Base-by-base conservation (phyloP, 148 eudicot genomes). In the Silene uniflora region DNA sequence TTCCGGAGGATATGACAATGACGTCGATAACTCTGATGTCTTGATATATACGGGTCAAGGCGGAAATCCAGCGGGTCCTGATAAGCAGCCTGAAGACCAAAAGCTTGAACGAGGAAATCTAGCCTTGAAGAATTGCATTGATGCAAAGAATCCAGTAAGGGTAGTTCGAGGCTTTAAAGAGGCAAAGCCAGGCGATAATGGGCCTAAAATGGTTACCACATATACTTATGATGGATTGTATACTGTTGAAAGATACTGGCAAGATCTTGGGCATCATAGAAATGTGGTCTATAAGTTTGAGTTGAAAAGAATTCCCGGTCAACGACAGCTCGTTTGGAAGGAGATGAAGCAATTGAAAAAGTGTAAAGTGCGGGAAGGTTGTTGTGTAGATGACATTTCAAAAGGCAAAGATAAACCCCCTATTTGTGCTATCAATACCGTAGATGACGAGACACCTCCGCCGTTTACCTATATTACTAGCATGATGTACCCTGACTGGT, bases 141-240 rank as follows among this genome's bases (percentile, higher is more conserved):
- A 78, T 27, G 73, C 75, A 24, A 77, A 67, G 80, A 88, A 83
- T 80, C 83, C 84, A 6, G 93, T 94, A 10, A 86, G 98, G 72
- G 98, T 94, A 42, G 79, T 90, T 22, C 90, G 97, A 69, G 97
- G 98, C 5, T 87, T 75, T 75, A 90, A 86, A 71, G 97, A 91
- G 82, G 77, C 80, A n/a, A 91, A 87, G 61, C 9, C 83, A 63
- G 59, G 78, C 12, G 89, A 88, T 7, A 77, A 75, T 66, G 23
- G 49, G 69, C 66, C 73, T 42, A 90, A 85, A 83, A 13, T 79
- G 6, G 73, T 79, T 18, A 54, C 84, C 14, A 88, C 89, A 3
- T 93, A 91, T 67, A 85, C 90, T 71, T 94, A 94, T 73, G 97
- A 90, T 75, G 98, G 97, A 17, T 69, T 94, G 49, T 91, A 91